Evolutionary conservation across 176 grass and related monocot species (phyloP).

Genomic region (Calamus simplicifolius): DNA sequence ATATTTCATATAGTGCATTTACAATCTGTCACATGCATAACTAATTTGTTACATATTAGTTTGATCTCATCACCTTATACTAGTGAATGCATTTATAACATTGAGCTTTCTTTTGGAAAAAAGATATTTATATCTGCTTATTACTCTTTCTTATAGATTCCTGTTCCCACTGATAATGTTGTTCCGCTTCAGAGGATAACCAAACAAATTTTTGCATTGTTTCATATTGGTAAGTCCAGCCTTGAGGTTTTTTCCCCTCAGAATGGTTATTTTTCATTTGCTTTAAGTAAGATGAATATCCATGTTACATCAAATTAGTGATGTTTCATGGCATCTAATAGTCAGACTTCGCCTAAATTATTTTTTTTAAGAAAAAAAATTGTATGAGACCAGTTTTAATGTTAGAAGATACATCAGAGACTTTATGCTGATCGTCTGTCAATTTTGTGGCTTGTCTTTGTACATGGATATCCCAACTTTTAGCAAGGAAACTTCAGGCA

Average conservation of each 20-base stretch:
- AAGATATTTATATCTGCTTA: neutral
- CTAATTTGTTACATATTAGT: no score
- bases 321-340: neutral
- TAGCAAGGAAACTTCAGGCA: no score
- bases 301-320: neutral
- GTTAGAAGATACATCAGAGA: no score
- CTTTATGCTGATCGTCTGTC: no score
- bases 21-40: no score
- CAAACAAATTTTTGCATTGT: conserved; percentile 70
- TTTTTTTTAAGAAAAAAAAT: neutral
- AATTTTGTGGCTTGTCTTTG: no score
- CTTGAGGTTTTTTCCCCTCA: no score
- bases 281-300: neutral
- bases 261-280: neutral
- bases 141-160: conserved; percentile 39
- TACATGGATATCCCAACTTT: no score
- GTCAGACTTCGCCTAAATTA: neutral
- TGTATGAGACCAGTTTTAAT: neutral
- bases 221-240: conserved; percentile 51
- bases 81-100: no score
- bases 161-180: conserved; percentile 69
- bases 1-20: no score
- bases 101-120: no score
- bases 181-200: conserved; percentile 57
- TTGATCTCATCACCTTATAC: no score